phyloP scores from a whole-genome alignment of 495 filamentous ascomycete species.

The Platismatia glauca region DNA sequence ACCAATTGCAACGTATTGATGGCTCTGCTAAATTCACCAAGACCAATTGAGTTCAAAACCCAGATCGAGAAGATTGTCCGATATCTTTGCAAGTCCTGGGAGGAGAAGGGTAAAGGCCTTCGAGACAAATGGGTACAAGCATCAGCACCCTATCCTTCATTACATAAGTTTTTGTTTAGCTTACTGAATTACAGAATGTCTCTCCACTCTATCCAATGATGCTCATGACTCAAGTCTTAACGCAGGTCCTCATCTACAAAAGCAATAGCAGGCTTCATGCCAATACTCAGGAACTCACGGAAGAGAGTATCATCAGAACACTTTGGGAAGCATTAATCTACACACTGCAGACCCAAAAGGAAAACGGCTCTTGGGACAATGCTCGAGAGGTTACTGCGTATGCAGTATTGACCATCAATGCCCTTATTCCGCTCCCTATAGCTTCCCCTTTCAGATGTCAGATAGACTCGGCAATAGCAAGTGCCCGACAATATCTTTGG shows the following conservation, averaged over 20 bases:
- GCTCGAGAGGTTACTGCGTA: constrained; percentile 20
- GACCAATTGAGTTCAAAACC: constrained; percentile 4
- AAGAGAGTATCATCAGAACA: not conserved
- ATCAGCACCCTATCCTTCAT: not conserved
- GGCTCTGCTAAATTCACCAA: constrained; percentile 25
- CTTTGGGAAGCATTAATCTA: not conserved
- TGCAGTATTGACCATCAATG: constrained; percentile 14
- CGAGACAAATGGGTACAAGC: constrained; percentile 7
- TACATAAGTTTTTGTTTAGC: not conserved
- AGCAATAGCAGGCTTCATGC: too few relatives aligned
- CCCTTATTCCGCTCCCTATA: not conserved
- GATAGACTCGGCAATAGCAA: not conserved
- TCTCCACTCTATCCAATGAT: not conserved
- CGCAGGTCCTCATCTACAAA: not conserved
- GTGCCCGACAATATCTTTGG: not conserved
- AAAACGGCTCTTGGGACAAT: constrained; percentile 13
- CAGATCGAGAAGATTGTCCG: not conserved
- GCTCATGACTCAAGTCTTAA: not conserved
- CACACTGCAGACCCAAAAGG: constrained; percentile 3
- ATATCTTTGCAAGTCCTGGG: not conserved
- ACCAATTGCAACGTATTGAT: constrained; percentile 37
- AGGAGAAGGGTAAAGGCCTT: not conserved
- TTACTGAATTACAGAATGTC: constrained; percentile 1
- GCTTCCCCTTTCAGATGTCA: constrained; percentile 17
- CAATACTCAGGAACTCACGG: too few relatives aligned